Evolutionary conservation across 2,329 filamentous ascomycete species (phyloP), one percentile per base, ranked within the genome.

Genomic region (Clarireedia paspali): DNA sequence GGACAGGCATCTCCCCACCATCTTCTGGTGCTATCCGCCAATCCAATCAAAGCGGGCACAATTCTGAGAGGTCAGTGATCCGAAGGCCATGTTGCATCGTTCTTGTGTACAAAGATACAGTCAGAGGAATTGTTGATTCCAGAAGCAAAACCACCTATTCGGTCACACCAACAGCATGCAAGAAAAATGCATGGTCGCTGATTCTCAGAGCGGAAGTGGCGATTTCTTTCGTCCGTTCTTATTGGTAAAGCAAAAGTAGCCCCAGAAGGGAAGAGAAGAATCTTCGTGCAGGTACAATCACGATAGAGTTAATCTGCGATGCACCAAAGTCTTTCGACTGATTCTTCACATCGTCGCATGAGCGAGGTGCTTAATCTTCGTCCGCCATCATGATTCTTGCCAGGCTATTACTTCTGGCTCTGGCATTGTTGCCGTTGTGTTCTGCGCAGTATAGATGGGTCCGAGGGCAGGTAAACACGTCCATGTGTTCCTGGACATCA

Each of bases 401-500:
- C 36, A 45, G 42, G 55, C 30, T 58, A 20, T 57, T 50, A 23
- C 56, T 62, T 17, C 44, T 63, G 23, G 44, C 53, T 36, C 57
- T 45, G 17, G 53, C 57, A n/a, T 45, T 59, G 12, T 51, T 68
- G 57, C 61, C 62, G 56, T 62, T 63, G 49, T 60, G 64, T 61
- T 57, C 60, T 20, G 76, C 80, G 57, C 70, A 73, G 66, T 64
- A 73, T 53, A 68, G 69, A 70, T 85, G 82, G 81, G 53, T 63
- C n/a, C 46, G 67, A 1, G 68, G 70, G 39, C 79, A 85, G 66
- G 70, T 81, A 53, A 83, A 79, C 64, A 74, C 79, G 5, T 78
- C 77, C 14, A 79, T 87, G 66, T 87, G 83, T 66, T 69, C 68
- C 48, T 87, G 84, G 84, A 60, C 62, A 23, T 61, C 63, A 46